Base-by-base conservation (phyloP, 805 yeast species). In the Ogataea ramenticola region DNA sequence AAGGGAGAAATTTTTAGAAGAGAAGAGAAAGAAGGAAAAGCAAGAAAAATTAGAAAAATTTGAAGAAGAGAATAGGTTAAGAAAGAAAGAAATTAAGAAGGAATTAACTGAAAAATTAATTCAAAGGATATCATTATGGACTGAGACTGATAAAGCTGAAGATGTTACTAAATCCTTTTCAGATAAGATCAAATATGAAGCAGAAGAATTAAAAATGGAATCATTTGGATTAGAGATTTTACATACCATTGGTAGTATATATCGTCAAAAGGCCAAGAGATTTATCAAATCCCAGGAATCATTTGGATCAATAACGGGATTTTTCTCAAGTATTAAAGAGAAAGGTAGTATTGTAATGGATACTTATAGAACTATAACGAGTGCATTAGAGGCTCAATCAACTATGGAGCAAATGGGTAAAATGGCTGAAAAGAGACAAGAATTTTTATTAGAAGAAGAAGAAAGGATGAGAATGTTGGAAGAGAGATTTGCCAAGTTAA, bases 141-240 rank as follows among this genome's bases (percentile, higher is more conserved):
- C 70, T 1, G 86, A 82, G 54, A 78, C 89, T n/a, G 74, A 71
- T 27, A 74, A 75, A 53, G 80, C 78, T 42, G 68, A 66, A 0
- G 86, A 79, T 29, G 80, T 89, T 34, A 70, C 82, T 42, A 60
- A 62, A 7, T 72, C 83, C 0, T 84, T 77, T 56, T 65, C 61
- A n/a, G 54, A 55, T 12, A 78, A 79, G 51, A 66, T 86, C 26
- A 63, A 66, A 34, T 67, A 68, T 43, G 93, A 86, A 57, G 76
- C 85, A 37, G 90, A 85, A 52, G 85, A 85, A 48, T 69, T 93
- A 58, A 93, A 93, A 62, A 78, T 88, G 74, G 99, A 93, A 70
- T 86, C 96, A 43, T 93, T 93, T 67, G 99, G 99, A 14, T 65
- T 91, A 41, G 96, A 91, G 64, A 71, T 93, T 41, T 68, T 91